phyloP scores from a whole-genome alignment of 345 rosid genomes.

The Draba incana region DNA sequence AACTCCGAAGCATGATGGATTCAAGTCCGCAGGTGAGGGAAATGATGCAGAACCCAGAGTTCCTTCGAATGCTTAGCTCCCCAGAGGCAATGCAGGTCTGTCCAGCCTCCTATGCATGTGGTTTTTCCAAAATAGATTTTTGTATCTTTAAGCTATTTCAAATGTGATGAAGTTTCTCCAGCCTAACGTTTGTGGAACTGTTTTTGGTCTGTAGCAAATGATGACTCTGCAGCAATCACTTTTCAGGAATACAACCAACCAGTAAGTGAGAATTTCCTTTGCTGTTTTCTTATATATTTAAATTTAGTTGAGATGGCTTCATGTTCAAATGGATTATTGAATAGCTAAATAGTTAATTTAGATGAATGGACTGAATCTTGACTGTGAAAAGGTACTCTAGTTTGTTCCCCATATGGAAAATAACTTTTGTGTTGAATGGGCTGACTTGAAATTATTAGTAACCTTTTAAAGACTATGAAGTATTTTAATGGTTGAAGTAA shows the following conservation, averaged over 20 bases:
- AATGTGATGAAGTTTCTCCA: neutral
- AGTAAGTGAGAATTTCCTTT: constrained; percentile 50
- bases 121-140: neutral
- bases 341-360: neutral
- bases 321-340: neutral
- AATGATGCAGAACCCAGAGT: constrained; percentile 87
- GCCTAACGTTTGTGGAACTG: constrained; percentile 10
- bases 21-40: constrained; percentile 77
- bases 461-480: neutral
- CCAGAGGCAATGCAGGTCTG: constrained; percentile 82
- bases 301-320: neutral
- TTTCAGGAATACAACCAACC: constrained; percentile 56
- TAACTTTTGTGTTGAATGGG: neutral
- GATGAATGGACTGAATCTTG: too few relatives aligned
- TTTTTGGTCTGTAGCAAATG: constrained; percentile 54
- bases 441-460: neutral
- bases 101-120: constrained; percentile 13
- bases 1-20: constrained; percentile 62
- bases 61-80: constrained; percentile 71
- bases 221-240: constrained; percentile 64
- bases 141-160: neutral
- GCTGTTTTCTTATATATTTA: neutral
- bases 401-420: neutral
- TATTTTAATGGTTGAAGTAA: neutral
- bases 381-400: too few relatives aligned